phyloP scores from a whole-genome alignment of 2,329 filamentous ascomycete genomes.

The Hypoxylon sp. region DNA sequence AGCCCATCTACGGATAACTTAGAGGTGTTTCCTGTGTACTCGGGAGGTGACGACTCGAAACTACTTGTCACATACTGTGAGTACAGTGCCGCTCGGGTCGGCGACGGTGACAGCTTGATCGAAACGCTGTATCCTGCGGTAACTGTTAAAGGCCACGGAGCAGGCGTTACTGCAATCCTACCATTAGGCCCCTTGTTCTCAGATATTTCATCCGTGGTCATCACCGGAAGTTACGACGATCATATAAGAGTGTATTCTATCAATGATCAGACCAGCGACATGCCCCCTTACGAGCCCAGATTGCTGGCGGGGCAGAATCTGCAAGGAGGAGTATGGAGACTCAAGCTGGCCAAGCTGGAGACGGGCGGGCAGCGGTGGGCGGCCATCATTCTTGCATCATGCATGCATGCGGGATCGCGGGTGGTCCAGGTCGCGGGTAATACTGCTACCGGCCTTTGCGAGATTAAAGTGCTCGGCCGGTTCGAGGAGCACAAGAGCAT shows the following conservation, averaged over 20 bases:
- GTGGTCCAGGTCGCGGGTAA: slow-evolving; percentile 60
- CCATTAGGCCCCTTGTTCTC: slow-evolving; percentile 60
- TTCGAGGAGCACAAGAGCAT: slow-evolving; percentile 92
- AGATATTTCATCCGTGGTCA: slow-evolving; percentile 61
- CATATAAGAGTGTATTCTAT: slow-evolving; percentile 72
- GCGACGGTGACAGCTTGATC: slow-evolving; percentile 24
- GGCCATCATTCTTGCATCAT: slow-evolving; percentile 76
- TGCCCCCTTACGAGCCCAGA: slow-evolving; percentile 53
- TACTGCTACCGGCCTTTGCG: slow-evolving; percentile 56
- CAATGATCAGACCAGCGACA: slow-evolving; percentile 50
- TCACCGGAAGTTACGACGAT: slow-evolving; percentile 95
- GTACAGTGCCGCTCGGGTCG: slow-evolving; percentile 23
- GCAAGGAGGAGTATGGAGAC: slow-evolving; percentile 85
- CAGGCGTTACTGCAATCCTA: slow-evolving; percentile 87
- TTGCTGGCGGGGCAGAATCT: slow-evolving; percentile 72
- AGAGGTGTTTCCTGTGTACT: slow-evolving; percentile 59
- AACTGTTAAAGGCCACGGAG: slow-evolving; percentile 67
- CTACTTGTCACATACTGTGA: slow-evolving; percentile 57
- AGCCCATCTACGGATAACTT: slow-evolving; percentile 15
- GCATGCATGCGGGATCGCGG: slow-evolving; percentile 88
- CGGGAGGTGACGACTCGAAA: slow-evolving; percentile 79
- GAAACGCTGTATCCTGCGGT: slow-evolving; percentile 39
- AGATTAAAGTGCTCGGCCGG: slow-evolving; percentile 69
- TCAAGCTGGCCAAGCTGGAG: slow-evolving; percentile 65
- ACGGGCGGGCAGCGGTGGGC: slow-evolving; percentile 33